Base-by-base conservation (phyloP, 1,284 basidiomycete species). In the Cystobasidiaceae sp. region DNA sequence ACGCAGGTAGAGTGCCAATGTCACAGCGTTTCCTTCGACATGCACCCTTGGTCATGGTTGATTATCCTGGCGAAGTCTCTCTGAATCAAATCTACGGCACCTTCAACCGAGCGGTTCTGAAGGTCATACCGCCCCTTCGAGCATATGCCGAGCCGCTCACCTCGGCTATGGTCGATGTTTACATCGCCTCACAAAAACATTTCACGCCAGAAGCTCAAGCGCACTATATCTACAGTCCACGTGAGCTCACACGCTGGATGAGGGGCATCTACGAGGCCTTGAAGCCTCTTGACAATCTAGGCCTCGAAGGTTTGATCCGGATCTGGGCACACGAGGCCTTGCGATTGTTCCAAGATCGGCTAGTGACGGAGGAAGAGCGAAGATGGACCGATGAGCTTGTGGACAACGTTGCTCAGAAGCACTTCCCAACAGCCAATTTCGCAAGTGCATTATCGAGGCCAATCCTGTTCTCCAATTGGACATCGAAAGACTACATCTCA, bases 11-110 rank as follows among this genome's bases (percentile, higher is more conserved):
- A 78, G 93, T 98, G n/a, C 92, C 94, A 33, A 86, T 99, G 65
- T 93, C 85, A 68, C 93, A 96, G 76, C 86, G 96, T 69, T 98
- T 98, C 86, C 82, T 98, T 67, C 88, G 96, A 8, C 97, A 99
- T 78, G 93, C 94, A 0, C 96, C 96, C 0, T 82, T 99, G n/a
- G 85, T 99, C 75, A 97, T 98, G 94, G 96, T 99, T 62, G 96
- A 98, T 76, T 98, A 99, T 77, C 96, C 96, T 8, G 96, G 94
- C 66, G 91, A 96, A 77, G 81, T 93, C 13, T 98, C 96, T 8
- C 82, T 99, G 75, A 96, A 93, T 74, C 97, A 98, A 76, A 98
- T 99, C 72, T 99, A 98, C 78, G 91, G 93, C 19, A 98, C 94
- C n/a, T 98, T 98, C 80, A 93, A 91, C 75, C 87, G 96, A 59